Evolutionary conservation across 1,284 basidiomycete species (phyloP), one percentile per base, ranked within the genome.

Genomic region (Caloboletus inedulis): DNA sequence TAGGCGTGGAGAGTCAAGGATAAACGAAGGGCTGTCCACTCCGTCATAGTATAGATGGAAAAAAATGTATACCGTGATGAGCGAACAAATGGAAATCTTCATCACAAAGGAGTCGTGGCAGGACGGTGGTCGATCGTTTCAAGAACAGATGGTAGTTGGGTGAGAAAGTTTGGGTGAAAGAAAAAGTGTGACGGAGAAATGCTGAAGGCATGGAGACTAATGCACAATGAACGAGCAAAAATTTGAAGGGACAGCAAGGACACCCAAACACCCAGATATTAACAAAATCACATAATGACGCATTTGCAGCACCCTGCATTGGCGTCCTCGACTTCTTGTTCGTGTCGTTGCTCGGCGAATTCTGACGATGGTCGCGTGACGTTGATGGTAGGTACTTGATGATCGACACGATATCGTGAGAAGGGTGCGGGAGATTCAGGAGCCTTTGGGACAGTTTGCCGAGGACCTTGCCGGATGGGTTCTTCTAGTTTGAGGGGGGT

Each of bases 351-450:
- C 46, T 69, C 62, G 21, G 52, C 44, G 10, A 53, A 23, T 23
- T 66, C 65, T 34, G 59, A 50, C 27, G 64, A 60, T 30, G 59
- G 58, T n/a, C 64, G 58, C 14, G 58, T 65, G 45, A 63, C 58
- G 18, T 58, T 71, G 49, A 67, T 71, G 29, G 51, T 60, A 44
- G 63, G 59, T 47, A 69, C 55, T 35, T 58, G 47, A 14, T 27
- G 64, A 2, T 54, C 58, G 4, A 44, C 23, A 47, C 50, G 57
- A 53, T 65, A 86, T 19, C 78, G 75, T 16, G 84, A 66, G 58
- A 87, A 87, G 7, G 85, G 85, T 39, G 75, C 72, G 0, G 82
- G 79, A 33, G 81, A 80, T 16, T 75, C 71, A 19, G 76, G 73
- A 25, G 72, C 70, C 35, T 61, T 58, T 37, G 58, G 39, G 7